phyloP scores from a whole-genome alignment of 164 flowering plant genomes.

The Cinnamomum micranthum region DNA sequence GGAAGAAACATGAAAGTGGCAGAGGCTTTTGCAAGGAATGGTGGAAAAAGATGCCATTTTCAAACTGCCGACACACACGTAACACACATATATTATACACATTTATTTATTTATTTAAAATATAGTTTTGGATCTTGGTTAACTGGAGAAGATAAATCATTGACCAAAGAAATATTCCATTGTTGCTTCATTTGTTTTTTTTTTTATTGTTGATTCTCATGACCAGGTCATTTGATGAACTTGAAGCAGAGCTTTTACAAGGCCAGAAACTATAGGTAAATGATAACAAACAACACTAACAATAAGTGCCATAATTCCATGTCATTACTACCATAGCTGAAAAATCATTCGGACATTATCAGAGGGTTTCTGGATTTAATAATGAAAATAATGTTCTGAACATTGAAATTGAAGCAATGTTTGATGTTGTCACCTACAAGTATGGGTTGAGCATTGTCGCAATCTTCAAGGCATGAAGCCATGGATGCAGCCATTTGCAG shows the following conservation, averaged over 20 bases:
- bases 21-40: constrained; percentile 85
- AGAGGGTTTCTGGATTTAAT: too few species aligned
- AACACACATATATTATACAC: too few species aligned
- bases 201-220: constrained; percentile 2
- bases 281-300: not conserved
- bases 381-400: too few species aligned
- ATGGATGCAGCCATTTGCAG: not conserved
- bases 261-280: constrained; percentile 95
- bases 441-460: too few species aligned
- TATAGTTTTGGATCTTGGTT: not conserved
- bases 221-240: constrained; percentile 84
- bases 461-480: not conserved
- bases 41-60: constrained; percentile 70
- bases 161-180: not conserved
- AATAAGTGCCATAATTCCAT: too few species aligned
- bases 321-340: too few species aligned
- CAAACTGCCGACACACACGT: too few species aligned
- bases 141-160: not conserved
- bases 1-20: constrained; percentile 97
- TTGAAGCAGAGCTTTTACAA: constrained; percentile 90
- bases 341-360: too few species aligned
- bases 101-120: not conserved
- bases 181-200: not conserved
- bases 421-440: too few species aligned
- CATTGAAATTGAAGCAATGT: too few species aligned